Conservation (phyloP, 495 filamentous ascomycete species). For the Sordaria brevicollis region DNA sequence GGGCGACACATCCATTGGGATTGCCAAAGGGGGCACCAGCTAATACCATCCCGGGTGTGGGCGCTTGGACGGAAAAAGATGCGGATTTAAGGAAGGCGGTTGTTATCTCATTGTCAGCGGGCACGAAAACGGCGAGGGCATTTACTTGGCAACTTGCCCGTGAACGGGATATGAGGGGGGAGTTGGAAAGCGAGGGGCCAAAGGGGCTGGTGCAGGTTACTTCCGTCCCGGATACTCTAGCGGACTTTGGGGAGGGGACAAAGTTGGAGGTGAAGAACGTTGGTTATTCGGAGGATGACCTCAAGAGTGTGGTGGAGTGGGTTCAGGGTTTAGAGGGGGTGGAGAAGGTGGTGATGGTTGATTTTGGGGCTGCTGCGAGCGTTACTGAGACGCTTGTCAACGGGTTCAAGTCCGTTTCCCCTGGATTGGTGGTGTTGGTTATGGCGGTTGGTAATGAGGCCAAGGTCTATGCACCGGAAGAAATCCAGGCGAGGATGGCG, state of each 20-base stretch:
- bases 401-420: background rate
- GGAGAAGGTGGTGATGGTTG: background rate
- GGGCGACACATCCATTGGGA: background rate
- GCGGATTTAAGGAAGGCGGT: background rate
- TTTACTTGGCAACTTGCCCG: background rate
- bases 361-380: constrained; percentile 1
- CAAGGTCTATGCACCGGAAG: constrained; percentile 1
- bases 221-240: background rate
- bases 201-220: background rate
- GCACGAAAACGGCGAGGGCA: background rate
- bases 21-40: background rate
- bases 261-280: background rate
- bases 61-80: background rate
- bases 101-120: background rate
- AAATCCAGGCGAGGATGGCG: background rate
- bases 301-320: background rate
- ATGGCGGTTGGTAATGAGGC: background rate
- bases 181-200: background rate
- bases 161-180: background rate
- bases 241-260: background rate
- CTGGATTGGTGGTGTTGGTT: background rate
- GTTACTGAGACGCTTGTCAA: background rate
- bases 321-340: background rate
- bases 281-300: background rate
- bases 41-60: background rate